Percentiles rank a stretch among this genome's conserved stretches.
phyloP scores from a whole-genome alignment of 371 early-diverging fungal genomes.

The Zychaea mexicana region DNA sequence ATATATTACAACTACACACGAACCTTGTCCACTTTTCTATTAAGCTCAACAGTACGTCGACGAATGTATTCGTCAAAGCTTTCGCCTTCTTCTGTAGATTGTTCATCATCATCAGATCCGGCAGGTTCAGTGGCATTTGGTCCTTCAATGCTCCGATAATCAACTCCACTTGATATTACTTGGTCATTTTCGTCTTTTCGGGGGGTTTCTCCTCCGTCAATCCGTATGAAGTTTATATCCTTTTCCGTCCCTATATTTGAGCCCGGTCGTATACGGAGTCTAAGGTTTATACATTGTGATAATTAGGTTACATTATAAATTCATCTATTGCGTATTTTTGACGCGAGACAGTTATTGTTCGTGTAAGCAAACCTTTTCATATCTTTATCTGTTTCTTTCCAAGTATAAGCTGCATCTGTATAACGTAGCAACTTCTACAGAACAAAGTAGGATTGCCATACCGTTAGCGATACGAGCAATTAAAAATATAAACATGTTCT shows the following conservation, averaged over 20 bases:
- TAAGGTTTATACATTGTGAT: not conserved
- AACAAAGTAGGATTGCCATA: too few species aligned
- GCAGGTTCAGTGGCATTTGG: slow-evolving; percentile 17
- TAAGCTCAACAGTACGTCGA: slow-evolving; percentile 37
- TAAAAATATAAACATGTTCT: too few species aligned
- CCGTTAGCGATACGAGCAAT: too few species aligned
- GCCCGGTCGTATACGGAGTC: slow-evolving; percentile 27
- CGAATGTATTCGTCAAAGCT: slow-evolving; percentile 43
- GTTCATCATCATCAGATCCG: slow-evolving; percentile 14
- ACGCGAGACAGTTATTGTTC: too few species aligned
- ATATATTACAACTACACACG: too few species aligned
- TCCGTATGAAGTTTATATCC: slow-evolving; percentile 6
- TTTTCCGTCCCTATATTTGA: slow-evolving; percentile 1
- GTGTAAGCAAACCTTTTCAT: slow-evolving; percentile 29
- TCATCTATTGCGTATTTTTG: too few species aligned
- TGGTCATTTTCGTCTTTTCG: slow-evolving; percentile 11
- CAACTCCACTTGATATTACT: slow-evolving; percentile 29
- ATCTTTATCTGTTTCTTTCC: slow-evolving; percentile 36
- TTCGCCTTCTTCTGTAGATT: slow-evolving; percentile 28
- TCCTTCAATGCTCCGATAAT: slow-evolving; percentile 43
- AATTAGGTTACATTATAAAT: too few species aligned
- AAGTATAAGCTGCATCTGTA: slow-evolving; percentile 33
- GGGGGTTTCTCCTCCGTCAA: slow-evolving; percentile 10
- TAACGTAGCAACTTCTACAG: slow-evolving; percentile 23
- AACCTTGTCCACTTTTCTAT: slow-evolving; percentile 32